These are phyloP conservation scores for Diversispora eburnea DNA, from an alignment of 192 early-diverging fungal species.

Conservation along the genomic window DNA sequence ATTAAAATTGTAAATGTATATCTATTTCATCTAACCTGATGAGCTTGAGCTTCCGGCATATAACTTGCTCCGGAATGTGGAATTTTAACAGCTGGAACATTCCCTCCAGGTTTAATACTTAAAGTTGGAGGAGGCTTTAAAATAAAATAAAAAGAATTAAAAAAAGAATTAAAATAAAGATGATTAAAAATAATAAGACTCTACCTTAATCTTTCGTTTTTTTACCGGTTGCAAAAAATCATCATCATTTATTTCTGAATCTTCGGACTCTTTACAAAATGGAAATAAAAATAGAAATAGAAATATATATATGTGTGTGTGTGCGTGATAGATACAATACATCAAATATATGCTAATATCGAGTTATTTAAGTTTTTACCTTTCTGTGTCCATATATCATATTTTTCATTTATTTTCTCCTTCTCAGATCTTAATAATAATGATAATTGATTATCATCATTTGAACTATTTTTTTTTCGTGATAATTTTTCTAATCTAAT, in stretches of 20 bases:
- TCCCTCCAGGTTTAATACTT: conserved; percentile 43
- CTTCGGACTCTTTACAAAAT: conserved; percentile 4
- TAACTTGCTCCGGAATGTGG: conserved; percentile 89
- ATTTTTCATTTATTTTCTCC: too few relatives aligned
- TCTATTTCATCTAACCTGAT: conserved; percentile 46
- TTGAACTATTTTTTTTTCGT: not conserved
- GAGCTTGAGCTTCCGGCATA: conserved; percentile 77
- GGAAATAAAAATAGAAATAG: not conserved
- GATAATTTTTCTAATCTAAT: not conserved
- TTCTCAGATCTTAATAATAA: conserved; percentile 37
- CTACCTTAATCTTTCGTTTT: conserved; percentile 43
- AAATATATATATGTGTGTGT: not conserved
- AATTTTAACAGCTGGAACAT: conserved; percentile 64
- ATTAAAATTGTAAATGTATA: not conserved
- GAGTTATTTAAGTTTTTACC: too few relatives aligned
- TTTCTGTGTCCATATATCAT: too few relatives aligned
- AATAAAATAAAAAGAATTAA: conserved; percentile 17
- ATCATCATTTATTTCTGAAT: conserved; percentile 20
- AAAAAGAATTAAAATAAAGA: conserved; percentile 35
- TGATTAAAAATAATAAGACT: not conserved
- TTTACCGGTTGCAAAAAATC: conserved; percentile 47
- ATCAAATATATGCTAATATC: conserved; percentile 43
- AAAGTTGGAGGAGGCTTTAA: conserved; percentile 42
- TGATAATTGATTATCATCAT: not conserved
- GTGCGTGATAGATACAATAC: conserved; percentile 32